These are phyloP conservation scores for Scheffersomyces stipitis DNA, from an alignment of 805 yeast species.

Conservation along the genomic window DNA sequence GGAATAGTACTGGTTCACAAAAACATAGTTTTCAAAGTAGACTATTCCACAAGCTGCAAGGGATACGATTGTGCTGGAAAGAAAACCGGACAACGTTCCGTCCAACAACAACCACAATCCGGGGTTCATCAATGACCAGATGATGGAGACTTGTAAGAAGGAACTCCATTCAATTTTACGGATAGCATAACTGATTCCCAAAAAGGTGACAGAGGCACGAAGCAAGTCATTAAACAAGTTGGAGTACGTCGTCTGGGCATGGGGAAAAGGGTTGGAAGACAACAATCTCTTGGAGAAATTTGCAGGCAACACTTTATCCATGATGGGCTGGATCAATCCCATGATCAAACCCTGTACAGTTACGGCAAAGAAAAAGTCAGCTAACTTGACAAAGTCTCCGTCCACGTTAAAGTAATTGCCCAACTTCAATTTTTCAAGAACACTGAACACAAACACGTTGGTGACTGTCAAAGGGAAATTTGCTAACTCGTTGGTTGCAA, in stretches of 20 bases:
- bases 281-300: slow-evolving; percentile 30
- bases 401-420: slow-evolving; percentile 7
- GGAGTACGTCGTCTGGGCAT: slow-evolving; percentile 19
- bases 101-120: slow-evolving; percentile 68
- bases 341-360: slow-evolving; percentile 57
- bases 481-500: slow-evolving; percentile 39
- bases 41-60: slow-evolving; percentile 29
- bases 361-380: slow-evolving; percentile 23
- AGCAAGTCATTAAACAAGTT: slow-evolving; percentile 37
- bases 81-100: slow-evolving; percentile 54
- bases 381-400: slow-evolving; percentile 1
- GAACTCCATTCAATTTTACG: slow-evolving; percentile 70
- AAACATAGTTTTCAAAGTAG: slow-evolving; percentile 26
- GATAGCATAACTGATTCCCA: slow-evolving; percentile 72
- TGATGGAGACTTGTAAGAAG: slow-evolving; percentile 59
- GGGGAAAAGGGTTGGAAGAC: slow-evolving; percentile 40
- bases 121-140: slow-evolving; percentile 63
- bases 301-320: slow-evolving; percentile 34
- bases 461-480: slow-evolving; percentile 11
- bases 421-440: slow-evolving; percentile 12
- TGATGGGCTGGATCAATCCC: slow-evolving; percentile 53
- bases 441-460: slow-evolving; percentile 11
- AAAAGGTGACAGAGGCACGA: slow-evolving; percentile 54
- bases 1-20: slow-evolving; percentile 14
- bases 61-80: slow-evolving; percentile 37